Conservation (phyloP, 495 filamentous ascomycete genomes). For the Chaetomidium leptoderma region DNA sequence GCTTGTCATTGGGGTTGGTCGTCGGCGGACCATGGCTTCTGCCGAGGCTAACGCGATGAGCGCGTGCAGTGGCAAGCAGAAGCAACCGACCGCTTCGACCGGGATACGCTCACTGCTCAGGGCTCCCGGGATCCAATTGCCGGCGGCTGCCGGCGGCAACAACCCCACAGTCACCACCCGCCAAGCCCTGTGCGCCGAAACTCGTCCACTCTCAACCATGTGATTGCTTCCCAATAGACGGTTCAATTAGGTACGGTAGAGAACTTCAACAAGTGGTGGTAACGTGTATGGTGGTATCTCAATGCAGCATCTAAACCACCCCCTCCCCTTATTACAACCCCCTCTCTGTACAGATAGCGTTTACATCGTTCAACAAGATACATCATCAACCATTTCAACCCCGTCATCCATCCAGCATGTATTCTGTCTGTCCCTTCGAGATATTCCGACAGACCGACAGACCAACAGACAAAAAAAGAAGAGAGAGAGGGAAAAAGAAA, state of each 20-base stretch:
- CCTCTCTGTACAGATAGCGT: too few species aligned
- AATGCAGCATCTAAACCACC: too few species aligned
- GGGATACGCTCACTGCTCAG: too few species aligned
- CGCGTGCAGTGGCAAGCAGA: not conserved
- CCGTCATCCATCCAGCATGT: too few species aligned
- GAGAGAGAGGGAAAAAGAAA: not conserved
- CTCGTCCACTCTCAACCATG: not conserved
- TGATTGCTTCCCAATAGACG: not conserved
- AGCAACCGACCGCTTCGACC: too few species aligned
- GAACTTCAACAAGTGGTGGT: too few species aligned
- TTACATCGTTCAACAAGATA: too few species aligned
- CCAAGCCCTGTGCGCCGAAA: not conserved
- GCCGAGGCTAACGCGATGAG: conserved; percentile 10
- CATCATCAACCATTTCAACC: too few species aligned
- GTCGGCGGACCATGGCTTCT: conserved; percentile 8
- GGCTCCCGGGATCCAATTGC: not conserved
- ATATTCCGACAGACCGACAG: too few species aligned
- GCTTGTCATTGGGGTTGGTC: not conserved
- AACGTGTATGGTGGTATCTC: too few species aligned
- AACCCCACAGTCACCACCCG: not conserved
- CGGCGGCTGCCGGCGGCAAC: not conserved
- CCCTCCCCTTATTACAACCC: too few species aligned
- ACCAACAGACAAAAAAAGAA: not conserved
- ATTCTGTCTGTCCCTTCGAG: not conserved
- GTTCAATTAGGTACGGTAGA: too few species aligned